These are phyloP conservation scores for Tylopilus sp. DNA, from an alignment of 768 basidiomycete species.

Conservation along the genomic window DNA sequence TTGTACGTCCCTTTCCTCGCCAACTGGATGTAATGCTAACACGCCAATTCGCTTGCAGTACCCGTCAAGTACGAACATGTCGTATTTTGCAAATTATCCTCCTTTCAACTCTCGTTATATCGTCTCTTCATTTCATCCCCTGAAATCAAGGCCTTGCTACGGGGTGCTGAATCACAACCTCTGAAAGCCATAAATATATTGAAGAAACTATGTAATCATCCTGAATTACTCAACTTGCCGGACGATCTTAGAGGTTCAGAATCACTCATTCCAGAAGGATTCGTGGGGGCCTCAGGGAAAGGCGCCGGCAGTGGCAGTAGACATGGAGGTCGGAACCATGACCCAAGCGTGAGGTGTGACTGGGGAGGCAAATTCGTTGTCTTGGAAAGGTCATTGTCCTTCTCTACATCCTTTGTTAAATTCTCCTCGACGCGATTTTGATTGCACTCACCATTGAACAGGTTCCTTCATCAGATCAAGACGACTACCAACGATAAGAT, in stretches of 20 bases:
- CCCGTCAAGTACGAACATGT: constrained; percentile 99
- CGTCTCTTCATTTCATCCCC: constrained; percentile 89
- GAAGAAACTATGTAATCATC: constrained; percentile 95
- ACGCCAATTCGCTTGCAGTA: constrained; percentile 46
- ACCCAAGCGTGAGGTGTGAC: constrained; percentile 56
- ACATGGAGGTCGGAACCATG: constrained; percentile 40
- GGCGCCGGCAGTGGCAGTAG: constrained; percentile 31
- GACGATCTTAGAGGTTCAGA: constrained; percentile 82
- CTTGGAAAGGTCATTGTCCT: constrained; percentile 67
- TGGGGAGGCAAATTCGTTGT: constrained; percentile 94
- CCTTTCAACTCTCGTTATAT: constrained; percentile 83
- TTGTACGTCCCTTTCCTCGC: constrained; percentile 46
- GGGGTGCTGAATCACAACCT: constrained; percentile 88
- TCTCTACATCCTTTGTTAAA: not conserved
- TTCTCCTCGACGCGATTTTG: not conserved
- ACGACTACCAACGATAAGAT: constrained; percentile 90
- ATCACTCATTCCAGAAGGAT: constrained; percentile 76
- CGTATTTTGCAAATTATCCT: constrained; percentile 85
- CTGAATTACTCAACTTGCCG: constrained; percentile 83
- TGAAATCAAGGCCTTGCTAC: constrained; percentile 85
- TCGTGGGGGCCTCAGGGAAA: constrained; percentile 46
- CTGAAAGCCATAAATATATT: constrained; percentile 93
- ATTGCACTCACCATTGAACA: constrained; percentile 26
- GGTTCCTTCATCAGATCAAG: constrained; percentile 81
- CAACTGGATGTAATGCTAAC: not conserved